Evolutionary conservation across 1,284 basidiomycete species (phyloP).

Genomic region (Trichosporon ovoides): DNA sequence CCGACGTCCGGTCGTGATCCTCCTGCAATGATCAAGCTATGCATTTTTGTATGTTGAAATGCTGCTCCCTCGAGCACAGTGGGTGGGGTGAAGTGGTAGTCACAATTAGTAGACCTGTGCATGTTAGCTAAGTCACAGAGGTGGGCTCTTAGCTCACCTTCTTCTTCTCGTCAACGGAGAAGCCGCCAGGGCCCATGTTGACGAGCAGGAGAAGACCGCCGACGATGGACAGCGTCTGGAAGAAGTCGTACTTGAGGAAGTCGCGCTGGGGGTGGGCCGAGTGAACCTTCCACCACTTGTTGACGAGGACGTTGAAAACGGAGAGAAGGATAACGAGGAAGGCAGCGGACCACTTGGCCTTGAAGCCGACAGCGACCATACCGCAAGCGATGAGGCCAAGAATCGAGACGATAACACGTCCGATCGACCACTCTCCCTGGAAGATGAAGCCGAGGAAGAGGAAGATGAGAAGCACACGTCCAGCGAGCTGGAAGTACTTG

Average conservation of each 20-base stretch:
- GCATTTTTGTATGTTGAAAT: conserved; percentile 3
- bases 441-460: conserved; percentile 97
- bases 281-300: conserved; percentile 99
- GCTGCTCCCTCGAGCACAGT: conserved; percentile 1
- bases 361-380: conserved; percentile 98
- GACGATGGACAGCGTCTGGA: conserved; percentile 93
- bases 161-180: conserved; percentile 99
- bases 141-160: conserved; percentile 61
- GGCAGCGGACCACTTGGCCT: conserved; percentile 95
- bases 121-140: no score
- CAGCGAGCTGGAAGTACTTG: conserved; percentile 98
- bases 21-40: not conserved
- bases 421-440: conserved; percentile 84
- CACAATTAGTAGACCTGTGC: not conserved
- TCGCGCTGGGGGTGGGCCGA: conserved; percentile 89
- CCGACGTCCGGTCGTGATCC: no score
- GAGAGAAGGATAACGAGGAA: conserved; percentile 91
- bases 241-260: conserved; percentile 81
- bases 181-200: conserved; percentile 95
- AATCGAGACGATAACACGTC: conserved; percentile 77
- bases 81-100: not conserved
- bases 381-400: conserved; percentile 84
- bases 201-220: conserved; percentile 94
- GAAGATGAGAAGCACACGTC: conserved; percentile 96
- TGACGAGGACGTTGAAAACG: conserved; percentile 95